Base-by-base conservation (phyloP, 2,329 filamentous ascomycete species). In the Claviceps sorghi region DNA sequence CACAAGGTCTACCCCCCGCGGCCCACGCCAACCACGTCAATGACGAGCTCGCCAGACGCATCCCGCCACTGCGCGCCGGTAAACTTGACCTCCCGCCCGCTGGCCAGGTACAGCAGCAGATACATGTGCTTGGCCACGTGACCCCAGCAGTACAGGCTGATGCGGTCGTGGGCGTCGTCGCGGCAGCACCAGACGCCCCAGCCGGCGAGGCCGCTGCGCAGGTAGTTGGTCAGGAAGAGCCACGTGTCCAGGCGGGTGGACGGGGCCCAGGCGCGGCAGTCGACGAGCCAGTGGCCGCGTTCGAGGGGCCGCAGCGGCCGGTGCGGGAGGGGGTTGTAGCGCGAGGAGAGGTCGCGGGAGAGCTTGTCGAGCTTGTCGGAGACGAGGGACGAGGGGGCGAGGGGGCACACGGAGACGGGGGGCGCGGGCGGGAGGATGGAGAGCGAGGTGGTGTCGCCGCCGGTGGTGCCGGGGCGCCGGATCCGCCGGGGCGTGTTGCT, bases 131-230 rank as follows among this genome's bases (percentile, higher is more conserved):
- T 76, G 0, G 80, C 79, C 0, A 88, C 70, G 56, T 83, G 77
- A 0, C 86, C 89, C 83, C 86, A 95, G 61, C 86, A 87, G 62
- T 86, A 93, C 1, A 91, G 65, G 36, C 80, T 76, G 2, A 94
- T 65, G 58, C 69, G 74, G 4, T 59, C 62, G 11, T 62, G 65
- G 41, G 66, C 68, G 6, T 58, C 64, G 26, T 60, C 59, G 48
- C 79, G 68, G 15, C 62, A 65, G 57, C 78, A 81, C 69, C 77
- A 80, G 1, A 84, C 73, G 3, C 82, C 81, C 84, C 84, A 88
- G 3, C 84, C 84, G 0, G 78, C 76, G 22, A 72, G 68, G 0
- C 81, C 80, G 29, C 70, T 71, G 6, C 69, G 69, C 36, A 94
- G 68, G 48, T 80, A 78, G 17, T 81, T 75, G 6, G 70, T 70